phyloP scores from a whole-genome alignment of 176 grass and related monocot species.

The Hsuehochloa calcarea region DNA sequence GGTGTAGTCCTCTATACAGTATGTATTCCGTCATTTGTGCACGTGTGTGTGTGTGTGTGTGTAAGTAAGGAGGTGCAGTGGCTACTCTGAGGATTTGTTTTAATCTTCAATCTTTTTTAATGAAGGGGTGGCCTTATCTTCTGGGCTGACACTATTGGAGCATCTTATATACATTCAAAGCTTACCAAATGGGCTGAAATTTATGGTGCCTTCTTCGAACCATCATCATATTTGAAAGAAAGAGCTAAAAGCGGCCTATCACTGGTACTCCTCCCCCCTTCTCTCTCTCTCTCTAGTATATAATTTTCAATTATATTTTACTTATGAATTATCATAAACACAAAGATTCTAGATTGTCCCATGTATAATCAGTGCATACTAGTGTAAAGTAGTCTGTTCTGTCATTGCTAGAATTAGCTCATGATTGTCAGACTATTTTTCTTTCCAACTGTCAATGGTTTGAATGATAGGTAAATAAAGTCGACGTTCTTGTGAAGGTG shows the following conservation, averaged over 20 bases:
- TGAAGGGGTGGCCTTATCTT: constrained; percentile 93
- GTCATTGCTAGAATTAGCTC: not conserved
- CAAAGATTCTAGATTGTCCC: not conserved
- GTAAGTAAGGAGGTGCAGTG: not conserved
- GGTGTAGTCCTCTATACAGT: not conserved
- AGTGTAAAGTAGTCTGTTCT: not conserved
- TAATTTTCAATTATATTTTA: not conserved
- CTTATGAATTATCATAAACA: not conserved
- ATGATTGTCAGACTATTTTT: not conserved
- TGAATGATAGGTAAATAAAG: not conserved
- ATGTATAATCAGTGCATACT: not conserved
- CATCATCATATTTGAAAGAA: constrained; percentile 70
- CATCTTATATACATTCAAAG: constrained; percentile 70
- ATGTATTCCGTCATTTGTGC: not conserved
- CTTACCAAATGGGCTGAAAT: constrained; percentile 73
- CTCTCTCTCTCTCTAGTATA: not conserved
- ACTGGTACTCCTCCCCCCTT: constrained; percentile 56
- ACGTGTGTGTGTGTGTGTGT: not conserved
- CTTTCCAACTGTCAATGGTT: not conserved
- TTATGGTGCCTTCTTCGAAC: constrained; percentile 81
- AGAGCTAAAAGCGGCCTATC: constrained; percentile 55
- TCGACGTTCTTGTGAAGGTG: not conserved
- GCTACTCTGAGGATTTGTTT: not conserved
- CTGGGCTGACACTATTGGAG: constrained; percentile 85
- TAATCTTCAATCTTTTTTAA: not conserved